Percentiles rank a stretch among this genome's conserved stretches.
Evolutionary conservation across 106 monocot genomes (phyloP).

Genomic region (Vanilla planifolia): DNA sequence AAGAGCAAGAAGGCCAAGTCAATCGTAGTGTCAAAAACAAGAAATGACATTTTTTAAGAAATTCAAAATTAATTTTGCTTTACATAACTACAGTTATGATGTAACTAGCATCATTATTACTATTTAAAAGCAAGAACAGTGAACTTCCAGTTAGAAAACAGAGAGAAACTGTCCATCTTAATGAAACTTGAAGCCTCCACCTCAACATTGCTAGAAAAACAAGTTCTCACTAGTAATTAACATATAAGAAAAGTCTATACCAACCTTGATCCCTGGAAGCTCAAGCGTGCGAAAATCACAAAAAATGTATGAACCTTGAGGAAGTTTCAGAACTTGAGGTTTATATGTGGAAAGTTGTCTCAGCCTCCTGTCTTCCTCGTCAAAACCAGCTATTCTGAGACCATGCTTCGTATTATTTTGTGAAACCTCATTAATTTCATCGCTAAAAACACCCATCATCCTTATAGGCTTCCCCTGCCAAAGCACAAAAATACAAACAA

Average conservation of each 20-base stretch:
- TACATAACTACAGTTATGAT: too few relatives aligned
- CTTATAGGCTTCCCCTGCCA: conserved; percentile 76
- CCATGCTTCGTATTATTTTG: conserved; percentile 43
- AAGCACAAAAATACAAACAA: conserved; percentile 10
- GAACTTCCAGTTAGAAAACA: too few relatives aligned
- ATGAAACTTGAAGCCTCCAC: not conserved
- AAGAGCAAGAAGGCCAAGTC: not conserved
- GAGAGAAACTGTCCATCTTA: too few relatives aligned
- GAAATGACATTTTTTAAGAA: too few relatives aligned
- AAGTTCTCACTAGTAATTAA: not conserved
- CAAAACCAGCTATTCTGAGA: conserved; percentile 81
- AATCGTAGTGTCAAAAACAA: not conserved
- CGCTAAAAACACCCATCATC: conserved; percentile 87
- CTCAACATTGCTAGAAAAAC: not conserved
- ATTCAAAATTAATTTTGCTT: too few relatives aligned
- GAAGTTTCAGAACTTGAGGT: conserved; percentile 49
- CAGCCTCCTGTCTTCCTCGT: conserved; percentile 82
- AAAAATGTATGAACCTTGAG: conserved; percentile 75
- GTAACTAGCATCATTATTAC: too few relatives aligned
- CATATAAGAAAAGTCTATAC: not conserved
- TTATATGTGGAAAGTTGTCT: conserved; percentile 29
- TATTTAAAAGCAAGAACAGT: too few relatives aligned
- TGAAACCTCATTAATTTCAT: conserved; percentile 88
- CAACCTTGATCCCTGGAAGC: conserved; percentile 85
- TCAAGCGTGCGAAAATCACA: conserved; percentile 78